Evolutionary conservation across 306 rosid species (phyloP), one percentile per base, ranked within the genome.

Genomic region (Quillaja saponaria): DNA sequence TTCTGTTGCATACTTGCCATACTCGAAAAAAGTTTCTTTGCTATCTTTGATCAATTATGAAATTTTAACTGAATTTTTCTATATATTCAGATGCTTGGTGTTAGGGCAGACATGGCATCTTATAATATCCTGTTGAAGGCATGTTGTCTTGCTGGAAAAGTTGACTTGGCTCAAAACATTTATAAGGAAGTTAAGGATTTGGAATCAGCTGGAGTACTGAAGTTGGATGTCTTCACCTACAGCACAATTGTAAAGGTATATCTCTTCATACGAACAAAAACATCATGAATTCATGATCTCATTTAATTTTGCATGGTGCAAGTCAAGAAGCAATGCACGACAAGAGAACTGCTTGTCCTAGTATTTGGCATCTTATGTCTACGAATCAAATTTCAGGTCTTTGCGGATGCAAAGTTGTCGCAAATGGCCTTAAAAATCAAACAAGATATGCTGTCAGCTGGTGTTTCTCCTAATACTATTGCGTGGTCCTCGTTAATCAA

Each of bases 401-500:
- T 91, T 58, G 87, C 96, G 14, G 96, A 86, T 82, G 95, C 81
- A 56, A 91, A 79, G 54, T 57, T 86, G 69, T 88, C 95, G 95
- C 86, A 86, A 76, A 78, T 84, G 96, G 96, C 98, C 35, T 81
- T 91, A 45, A 74, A 78, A 56, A 83, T 88, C 69, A 91, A 88
- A 82, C 81, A 67, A 47, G 98, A 92, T 79, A 92, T 92, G 98
- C 74, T 75, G 61, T 75, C 83, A 51, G 86, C 96, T 11, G 95
- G 90, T 58, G 98, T 92, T 19, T 73, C 82, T 31, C 95, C 85
- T 11, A 92, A 92, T 69, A 84, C 67, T 10, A 64, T 92, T 62
- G 88, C 96, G 16, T 92, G 98, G 94, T 86, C 98, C 41, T 86
- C 98, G 34, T 75, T 88, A 71, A 92, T 92, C 84, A 92, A 69